Evolutionary conservation across 164 flowering plant genomes (phyloP), one percentile per base, ranked within the genome.

Genomic region (Sedum album): DNA sequence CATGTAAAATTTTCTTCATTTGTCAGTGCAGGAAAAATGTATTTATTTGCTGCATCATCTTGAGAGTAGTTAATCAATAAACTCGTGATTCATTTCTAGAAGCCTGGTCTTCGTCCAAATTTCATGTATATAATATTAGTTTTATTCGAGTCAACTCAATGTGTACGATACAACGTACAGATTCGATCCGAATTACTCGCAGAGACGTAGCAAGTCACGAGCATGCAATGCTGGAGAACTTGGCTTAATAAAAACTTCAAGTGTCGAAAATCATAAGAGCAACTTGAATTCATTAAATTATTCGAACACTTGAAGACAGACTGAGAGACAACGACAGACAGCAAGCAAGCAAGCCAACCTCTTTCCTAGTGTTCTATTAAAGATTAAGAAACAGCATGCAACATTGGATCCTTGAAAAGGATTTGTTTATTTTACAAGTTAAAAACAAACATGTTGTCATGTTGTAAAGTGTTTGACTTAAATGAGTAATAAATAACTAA

Each of bases 161-260:
- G 33, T 57, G 62, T 57, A 57, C 62, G 31, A 13, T 55, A 55
- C 61, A 55, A 6, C 62, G 33, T 28, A 57, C 62, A 57, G 62
- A 57, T 57, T 28, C n/a, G 31, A 28, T 26, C 33, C 62, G 31
- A 23, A 9, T 13, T 28, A 28, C 6, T 6, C 33, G 62, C 33
- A 57, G 62, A 11, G 0, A 13, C 23, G 18, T 23, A 55, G 14
- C 15, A 2, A 31, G 3, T 25, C 61, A 55, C 8, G 61, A 25
- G 1, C n/a, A 49, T 49, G 57, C 57, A 49, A n/a, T 8, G 57
- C 57, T 49, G 57, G 57, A n/a, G 57, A 49, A 49, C 25, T 49
- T 25, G n/a, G 23, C 51, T 49, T 10, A 5, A 21, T 21, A 49
- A 49, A 6, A n/a, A 10, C 17, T 15, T 10, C n/a, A n/a, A n/a